A percentile compares a stretch with the other conserved stretches of the same genome.
phyloP scores from a whole-genome alignment of 2,329 filamentous ascomycete species.

The Coniochaeta ligniaria region DNA sequence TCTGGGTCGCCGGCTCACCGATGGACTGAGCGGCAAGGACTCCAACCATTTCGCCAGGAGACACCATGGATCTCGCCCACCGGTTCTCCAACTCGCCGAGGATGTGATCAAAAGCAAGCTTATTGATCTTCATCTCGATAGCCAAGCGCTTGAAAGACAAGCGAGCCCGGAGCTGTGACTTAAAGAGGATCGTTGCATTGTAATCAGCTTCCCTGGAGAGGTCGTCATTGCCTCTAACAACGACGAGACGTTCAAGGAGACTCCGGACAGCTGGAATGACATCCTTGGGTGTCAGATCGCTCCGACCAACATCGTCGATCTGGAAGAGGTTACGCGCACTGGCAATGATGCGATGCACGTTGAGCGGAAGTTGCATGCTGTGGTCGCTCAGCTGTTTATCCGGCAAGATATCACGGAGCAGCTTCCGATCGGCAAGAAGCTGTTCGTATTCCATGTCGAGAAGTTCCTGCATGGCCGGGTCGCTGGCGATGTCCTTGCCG shows the following conservation, averaged over 20 bases:
- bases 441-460: slow-evolving; percentile 85
- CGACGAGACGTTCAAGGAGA: slow-evolving; percentile 68
- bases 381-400: slow-evolving; percentile 66
- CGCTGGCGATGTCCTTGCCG: slow-evolving; percentile 77
- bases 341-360: slow-evolving; percentile 84
- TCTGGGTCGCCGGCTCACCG: slow-evolving; percentile 96
- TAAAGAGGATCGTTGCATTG: slow-evolving; percentile 87
- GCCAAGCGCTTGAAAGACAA: slow-evolving; percentile 92
- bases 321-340: slow-evolving; percentile 86
- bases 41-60: slow-evolving; percentile 97
- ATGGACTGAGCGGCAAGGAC: slow-evolving; percentile 97
- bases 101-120: slow-evolving; percentile 86
- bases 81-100: slow-evolving; percentile 84
- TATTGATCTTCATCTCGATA: slow-evolving; percentile 77
- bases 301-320: slow-evolving; percentile 77
- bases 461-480: slow-evolving; percentile 77
- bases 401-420: slow-evolving; percentile 62
- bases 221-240: slow-evolving; percentile 77
- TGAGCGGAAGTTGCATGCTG: slow-evolving; percentile 85
- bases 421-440: slow-evolving; percentile 65
- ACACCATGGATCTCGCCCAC: slow-evolving; percentile 79
- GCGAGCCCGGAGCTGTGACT: slow-evolving; percentile 80
- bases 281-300: slow-evolving; percentile 82
- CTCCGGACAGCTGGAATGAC: slow-evolving; percentile 74
- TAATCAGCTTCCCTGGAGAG: slow-evolving; percentile 82